Evolutionary conservation across 169 alveolate species (phyloP), one percentile per base, ranked within the genome.

Genomic region (Neospora caninum): DNA sequence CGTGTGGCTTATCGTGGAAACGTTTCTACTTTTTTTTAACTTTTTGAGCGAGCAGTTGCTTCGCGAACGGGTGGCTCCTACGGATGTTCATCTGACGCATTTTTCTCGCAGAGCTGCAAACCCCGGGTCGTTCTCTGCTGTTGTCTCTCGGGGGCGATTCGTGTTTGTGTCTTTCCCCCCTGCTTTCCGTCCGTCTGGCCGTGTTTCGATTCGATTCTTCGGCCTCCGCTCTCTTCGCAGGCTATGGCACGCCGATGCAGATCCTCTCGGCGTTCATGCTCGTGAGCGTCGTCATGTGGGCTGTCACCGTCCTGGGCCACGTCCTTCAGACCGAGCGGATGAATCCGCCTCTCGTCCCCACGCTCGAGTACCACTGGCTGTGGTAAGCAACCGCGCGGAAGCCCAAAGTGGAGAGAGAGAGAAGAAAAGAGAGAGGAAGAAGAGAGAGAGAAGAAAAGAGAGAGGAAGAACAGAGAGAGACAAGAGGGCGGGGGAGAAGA

Each of bases 191-290:
- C 70, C 70, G 70, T 18, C 70, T 58, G 16, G 16, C 25, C 25
- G 31, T 58, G 16, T 25, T 58, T 25, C 70, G 70, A 18, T 25
- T 58, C 70, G 25, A 16, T 25, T 16, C 25, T 25, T 25, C 70
- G 70, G 16, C 70, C 36, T 69, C 80, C n/a, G 6, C 36, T 36
- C 58, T 83, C 42, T 18, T 20, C n/a, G 80, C 67, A 88, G 92
- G 92, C 43, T 88, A 53, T 39, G 92, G 92, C 10, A 88, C 92
- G 54, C 92, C 92, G 18, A 88, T 88, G 93, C 93, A 88, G 42
- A 22, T 88, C 22, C 42, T 88, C 58, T 78, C 86, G 20, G 70
- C 93, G 18, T 10, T 88, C 41, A 54, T 88, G 39, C 49, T 88
- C 42, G 83, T 80, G 45, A 67, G 88, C 42, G 70, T 78, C 69